A percentile compares a stretch with the other conserved stretches of the same genome.
Conservation (phyloP, 495 filamentous ascomycete genomes). For the Aspergillus leporis region DNA sequence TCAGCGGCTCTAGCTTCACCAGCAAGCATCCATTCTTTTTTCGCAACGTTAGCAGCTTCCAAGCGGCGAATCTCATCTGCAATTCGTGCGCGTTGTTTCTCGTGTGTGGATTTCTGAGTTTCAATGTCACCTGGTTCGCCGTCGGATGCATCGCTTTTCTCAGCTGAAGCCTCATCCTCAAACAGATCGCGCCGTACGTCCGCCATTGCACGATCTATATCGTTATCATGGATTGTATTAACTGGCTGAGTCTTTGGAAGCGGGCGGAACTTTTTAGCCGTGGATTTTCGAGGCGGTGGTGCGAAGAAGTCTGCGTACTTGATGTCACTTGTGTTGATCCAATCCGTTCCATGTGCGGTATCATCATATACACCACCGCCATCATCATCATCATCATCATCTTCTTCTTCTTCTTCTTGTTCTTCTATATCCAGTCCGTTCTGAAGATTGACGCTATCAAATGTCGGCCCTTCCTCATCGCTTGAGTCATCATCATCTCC, state of each 20-base stretch:
- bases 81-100: conserved; percentile 81
- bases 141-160: conserved; percentile 46
- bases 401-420: too few relatives aligned
- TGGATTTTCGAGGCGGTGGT: conserved; percentile 71
- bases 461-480: conserved; percentile 74
- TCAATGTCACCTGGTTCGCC: conserved; percentile 45
- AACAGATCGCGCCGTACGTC: conserved; percentile 91
- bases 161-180: conserved; percentile 65
- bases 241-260: conserved; percentile 53
- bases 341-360: conserved; percentile 45
- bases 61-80: conserved; percentile 87
- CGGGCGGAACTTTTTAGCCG: conserved; percentile 47
- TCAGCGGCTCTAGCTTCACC: conserved; percentile 85
- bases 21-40: conserved; percentile 85
- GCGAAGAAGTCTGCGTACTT: conserved; percentile 90
- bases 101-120: conserved; percentile 72
- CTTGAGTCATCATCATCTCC: conserved; percentile 48
- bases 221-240: conserved; percentile 49
- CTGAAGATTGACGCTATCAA: conserved; percentile 66
- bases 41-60: conserved; percentile 85
- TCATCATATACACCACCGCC: conserved; percentile 52
- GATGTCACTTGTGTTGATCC: conserved; percentile 79
- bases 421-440: conserved; percentile 57
- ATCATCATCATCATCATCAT: too few relatives aligned
- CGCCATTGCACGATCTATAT: conserved; percentile 84